A percentile compares a stretch with the other conserved stretches of the same genome.
Conservation (phyloP, 2,329 filamentous ascomycete genomes). For the Exophiala aquamarina region DNA sequence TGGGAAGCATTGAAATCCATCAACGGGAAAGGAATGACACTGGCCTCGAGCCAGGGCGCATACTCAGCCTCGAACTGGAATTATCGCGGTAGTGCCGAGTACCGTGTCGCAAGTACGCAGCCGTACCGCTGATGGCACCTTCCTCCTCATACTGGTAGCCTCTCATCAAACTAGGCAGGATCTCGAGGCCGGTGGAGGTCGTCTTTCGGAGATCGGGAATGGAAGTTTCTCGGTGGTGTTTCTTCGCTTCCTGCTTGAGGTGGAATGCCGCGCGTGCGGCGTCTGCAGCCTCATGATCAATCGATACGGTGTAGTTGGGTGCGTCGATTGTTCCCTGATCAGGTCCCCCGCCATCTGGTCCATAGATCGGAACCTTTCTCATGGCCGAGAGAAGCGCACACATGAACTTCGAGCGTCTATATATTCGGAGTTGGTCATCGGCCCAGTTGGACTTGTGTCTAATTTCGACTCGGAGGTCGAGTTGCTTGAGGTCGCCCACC, state of each 20-base stretch:
- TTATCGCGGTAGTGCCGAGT: neutral
- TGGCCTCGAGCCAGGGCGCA: too few relatives aligned
- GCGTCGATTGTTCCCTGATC: neutral
- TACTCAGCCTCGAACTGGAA: too few relatives aligned
- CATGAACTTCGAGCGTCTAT: constrained; percentile 14
- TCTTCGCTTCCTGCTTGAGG: neutral
- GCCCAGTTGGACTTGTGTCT: constrained; percentile 27
- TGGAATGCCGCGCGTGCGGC: neutral
- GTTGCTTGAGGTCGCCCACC: constrained; percentile 30
- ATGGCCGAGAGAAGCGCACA: constrained; percentile 8
- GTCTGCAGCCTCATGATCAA: neutral
- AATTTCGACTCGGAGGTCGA: constrained; percentile 34
- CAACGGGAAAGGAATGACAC: too few relatives aligned
- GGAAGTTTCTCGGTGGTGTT: neutral
- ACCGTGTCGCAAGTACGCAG: constrained; percentile 1
- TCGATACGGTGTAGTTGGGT: constrained; percentile 1
- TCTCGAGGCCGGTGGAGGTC: neutral
- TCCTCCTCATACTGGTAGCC: neutral
- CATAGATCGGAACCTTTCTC: constrained; percentile 8
- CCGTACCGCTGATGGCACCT: neutral
- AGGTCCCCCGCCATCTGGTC: constrained; percentile 1
- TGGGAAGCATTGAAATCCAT: too few relatives aligned
- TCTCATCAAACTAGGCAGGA: neutral
- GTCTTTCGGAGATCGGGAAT: neutral
- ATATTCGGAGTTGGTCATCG: neutral